Base-by-base conservation (phyloP, 768 basidiomycete species). In the Stropharia rugosoannulata region DNA sequence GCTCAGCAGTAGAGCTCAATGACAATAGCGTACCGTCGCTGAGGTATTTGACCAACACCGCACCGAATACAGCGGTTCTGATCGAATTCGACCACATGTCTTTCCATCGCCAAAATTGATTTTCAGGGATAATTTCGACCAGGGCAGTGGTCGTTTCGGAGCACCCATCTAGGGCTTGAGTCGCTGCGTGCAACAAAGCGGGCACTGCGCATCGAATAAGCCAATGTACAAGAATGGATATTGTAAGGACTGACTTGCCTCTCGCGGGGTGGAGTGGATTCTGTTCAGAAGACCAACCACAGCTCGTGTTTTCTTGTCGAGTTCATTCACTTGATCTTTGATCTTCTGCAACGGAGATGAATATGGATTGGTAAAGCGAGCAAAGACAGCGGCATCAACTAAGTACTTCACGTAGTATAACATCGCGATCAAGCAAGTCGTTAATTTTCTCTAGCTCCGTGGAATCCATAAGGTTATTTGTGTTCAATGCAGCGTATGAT, bases 41-140 rank as follows among this genome's bases (percentile, higher is more conserved):
- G 6, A 93, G 75, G 63, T 86, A 93, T 64, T 87, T 80, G 11
- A 85, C 75, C 35, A 93, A 68, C 15, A 85, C 81, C 0, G 83
- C 83, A 39, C 81, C 78, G 62, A 87, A 93, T 0, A 91, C 76
- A 10, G 82, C 82, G 15, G 79, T 80, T 54, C 90, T 78, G 37
- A 92, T 67, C 3, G 87, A 85, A 63, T 82, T 83, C 1, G 80
- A 78, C 90, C 90, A 92, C 83, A 89, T 83, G 22, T 91, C 89
- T 66, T 88, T 90, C 87, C 87, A 93, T 54, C 83, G 77, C 90
- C 90, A 93, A 58, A 89, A 84, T 59, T 91, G 87, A 61, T 87
- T 83, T 29, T 75, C 75, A 27, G 90, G 90, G 22, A 90, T 74
- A 32, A 85, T 75, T 5, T 63, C 70, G 5, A 83, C 84, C n/a